Evolutionary conservation across 352 stramenopile species (phyloP).

Genomic region (Pythium aristosporum): DNA sequence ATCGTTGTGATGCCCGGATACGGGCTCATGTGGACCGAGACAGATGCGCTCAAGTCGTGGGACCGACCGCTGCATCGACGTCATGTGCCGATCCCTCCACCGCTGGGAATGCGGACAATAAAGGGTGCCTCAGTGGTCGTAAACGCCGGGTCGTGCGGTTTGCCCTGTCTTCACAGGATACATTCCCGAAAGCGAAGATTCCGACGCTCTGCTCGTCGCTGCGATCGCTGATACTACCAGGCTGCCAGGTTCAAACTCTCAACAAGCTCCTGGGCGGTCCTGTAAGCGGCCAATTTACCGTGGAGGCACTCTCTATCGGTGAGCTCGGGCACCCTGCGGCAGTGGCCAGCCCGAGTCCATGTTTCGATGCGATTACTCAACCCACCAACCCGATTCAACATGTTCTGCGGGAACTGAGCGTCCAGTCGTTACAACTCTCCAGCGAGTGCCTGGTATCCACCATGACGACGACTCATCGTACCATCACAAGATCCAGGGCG

Average conservation of each 20-base stretch:
- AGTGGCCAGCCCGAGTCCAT: too few species aligned
- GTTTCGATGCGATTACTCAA: conserved; percentile 3
- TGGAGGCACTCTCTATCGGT: neutral
- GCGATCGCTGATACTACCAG: too few species aligned
- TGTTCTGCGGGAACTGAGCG: neutral
- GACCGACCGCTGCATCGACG: neutral
- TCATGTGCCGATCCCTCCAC: too few species aligned
- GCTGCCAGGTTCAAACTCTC: too few species aligned
- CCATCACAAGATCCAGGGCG: neutral
- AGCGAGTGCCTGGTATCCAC: neutral
- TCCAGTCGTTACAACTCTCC: neutral
- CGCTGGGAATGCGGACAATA: neutral
- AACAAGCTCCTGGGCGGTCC: too few species aligned
- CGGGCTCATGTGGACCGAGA: neutral
- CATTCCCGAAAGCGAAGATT: neutral
- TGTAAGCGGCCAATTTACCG: too few species aligned
- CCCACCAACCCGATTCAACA: neutral
- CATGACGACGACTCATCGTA: neutral
- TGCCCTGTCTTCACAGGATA: too few species aligned
- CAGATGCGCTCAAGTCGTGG: neutral
- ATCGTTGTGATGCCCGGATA: neutral
- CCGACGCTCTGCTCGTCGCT: neutral
- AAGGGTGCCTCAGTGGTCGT: too few species aligned
- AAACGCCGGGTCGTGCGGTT: neutral
- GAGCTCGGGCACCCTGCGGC: neutral